These are phyloP conservation scores for Chloropicon primus DNA, from an alignment of 139 green algal species.

Conservation along the genomic window DNA sequence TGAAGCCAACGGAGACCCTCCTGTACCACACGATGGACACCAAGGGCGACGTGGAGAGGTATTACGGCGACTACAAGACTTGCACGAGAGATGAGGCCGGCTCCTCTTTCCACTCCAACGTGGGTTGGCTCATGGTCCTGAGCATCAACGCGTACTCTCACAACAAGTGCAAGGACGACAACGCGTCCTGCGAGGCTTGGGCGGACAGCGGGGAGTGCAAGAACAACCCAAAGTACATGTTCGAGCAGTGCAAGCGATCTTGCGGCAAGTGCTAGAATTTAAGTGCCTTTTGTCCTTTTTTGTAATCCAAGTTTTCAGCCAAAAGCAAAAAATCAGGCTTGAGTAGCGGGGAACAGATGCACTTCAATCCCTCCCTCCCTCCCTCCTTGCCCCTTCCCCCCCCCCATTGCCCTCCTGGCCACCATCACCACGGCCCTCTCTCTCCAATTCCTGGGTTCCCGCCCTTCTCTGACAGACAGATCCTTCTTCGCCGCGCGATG, in stretches of 20 bases:
- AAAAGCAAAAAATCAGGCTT: no score
- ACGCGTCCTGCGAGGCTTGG: slow-evolving; percentile 7
- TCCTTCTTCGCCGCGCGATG: no score
- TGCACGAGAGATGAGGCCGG: background rate
- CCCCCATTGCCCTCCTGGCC: no score
- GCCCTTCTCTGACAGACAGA: no score
- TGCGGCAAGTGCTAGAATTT: background rate
- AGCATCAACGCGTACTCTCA: background rate
- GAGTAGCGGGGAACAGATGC: no score
- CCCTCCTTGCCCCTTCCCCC: no score
- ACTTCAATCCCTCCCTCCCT: no score
- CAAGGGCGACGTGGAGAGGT: slow-evolving; percentile 1
- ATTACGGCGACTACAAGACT: background rate
- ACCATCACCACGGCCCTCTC: no score
- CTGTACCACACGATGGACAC: slow-evolving; percentile 1
- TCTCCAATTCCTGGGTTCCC: no score
- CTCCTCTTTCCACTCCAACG: slow-evolving; percentile 2
- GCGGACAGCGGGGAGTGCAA: slow-evolving; percentile 17
- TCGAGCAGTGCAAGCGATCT: background rate
- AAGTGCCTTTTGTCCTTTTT: no score
- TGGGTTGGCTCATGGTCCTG: background rate
- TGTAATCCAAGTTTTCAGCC: no score
- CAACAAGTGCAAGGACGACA: slow-evolving; percentile 10
- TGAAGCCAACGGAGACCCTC: background rate
- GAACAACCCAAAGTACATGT: slow-evolving; percentile 22